A percentile compares a stretch with the other conserved stretches of the same genome.
Conservation (phyloP, 2,329 filamentous ascomycete species). For the Sodiomyces alkalinus region DNA sequence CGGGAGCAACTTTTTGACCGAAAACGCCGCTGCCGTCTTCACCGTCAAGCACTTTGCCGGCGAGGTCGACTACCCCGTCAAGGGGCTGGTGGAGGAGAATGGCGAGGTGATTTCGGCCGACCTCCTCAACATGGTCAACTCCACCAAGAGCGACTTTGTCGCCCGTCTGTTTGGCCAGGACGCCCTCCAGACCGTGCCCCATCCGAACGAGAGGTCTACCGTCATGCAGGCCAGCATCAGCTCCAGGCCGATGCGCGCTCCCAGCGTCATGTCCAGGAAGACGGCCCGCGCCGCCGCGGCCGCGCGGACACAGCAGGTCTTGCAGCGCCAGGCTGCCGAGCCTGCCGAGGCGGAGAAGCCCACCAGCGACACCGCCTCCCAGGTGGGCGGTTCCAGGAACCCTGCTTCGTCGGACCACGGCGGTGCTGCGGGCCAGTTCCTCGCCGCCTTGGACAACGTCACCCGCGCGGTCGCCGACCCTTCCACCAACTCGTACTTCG, state of each 20-base stretch:
- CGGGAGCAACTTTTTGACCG: slow-evolving; percentile 79
- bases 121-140: slow-evolving; percentile 83
- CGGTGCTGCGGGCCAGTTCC: slow-evolving; percentile 82
- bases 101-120: slow-evolving; percentile 92
- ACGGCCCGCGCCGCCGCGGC: slow-evolving; percentile 25
- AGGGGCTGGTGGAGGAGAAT: slow-evolving; percentile 84
- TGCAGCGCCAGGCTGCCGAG: slow-evolving; percentile 24
- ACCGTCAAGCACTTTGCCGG: slow-evolving; percentile 92
- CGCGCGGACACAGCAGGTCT: slow-evolving; percentile 18
- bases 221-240: slow-evolving; percentile 95
- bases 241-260: slow-evolving; percentile 84
- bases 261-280: slow-evolving; percentile 80
- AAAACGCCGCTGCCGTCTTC: slow-evolving; percentile 67
- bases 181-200: slow-evolving; percentile 79
- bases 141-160: slow-evolving; percentile 79
- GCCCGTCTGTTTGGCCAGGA: slow-evolving; percentile 90
- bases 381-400: slow-evolving; percentile 14
- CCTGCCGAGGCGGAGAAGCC: slow-evolving; percentile 33
- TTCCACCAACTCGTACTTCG: slow-evolving; percentile 85
- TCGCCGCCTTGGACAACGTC: slow-evolving; percentile 79
- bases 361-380: slow-evolving; percentile 31
- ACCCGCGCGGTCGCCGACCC: slow-evolving; percentile 70
- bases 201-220: slow-evolving; percentile 76
- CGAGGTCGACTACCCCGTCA: slow-evolving; percentile 85
- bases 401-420: slow-evolving; percentile 41